Base-by-base conservation (phyloP, 2,329 filamentous ascomycete genomes). In the Penicillium sp. region DNA sequence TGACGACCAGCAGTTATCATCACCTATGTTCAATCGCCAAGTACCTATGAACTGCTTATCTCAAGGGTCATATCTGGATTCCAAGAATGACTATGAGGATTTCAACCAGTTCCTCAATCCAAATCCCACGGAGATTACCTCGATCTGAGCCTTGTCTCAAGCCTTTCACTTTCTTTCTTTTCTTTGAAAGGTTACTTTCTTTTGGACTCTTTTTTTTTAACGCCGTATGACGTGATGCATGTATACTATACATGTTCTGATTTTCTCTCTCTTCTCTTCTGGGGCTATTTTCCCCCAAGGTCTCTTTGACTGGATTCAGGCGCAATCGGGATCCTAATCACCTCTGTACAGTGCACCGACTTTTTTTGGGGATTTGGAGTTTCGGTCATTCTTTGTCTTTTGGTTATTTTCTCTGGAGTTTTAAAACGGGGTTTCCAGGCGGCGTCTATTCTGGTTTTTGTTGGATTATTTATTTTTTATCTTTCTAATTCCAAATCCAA, bases 41-140 rank as follows among this genome's bases (percentile, higher is more conserved):
- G 64, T 74, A 35, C 65, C 72, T 6, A 67, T 75, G 62, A 72
- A 68, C 6, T 75, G 73, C 58, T 62, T 76, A 42, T 58, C 69
- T 9, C 64, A 69, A 31, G 62, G 60, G 13, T 64, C 68, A 38
- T 69, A 67, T 57, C 59, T 73, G 47, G 71, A 73, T 40, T 64
- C 68, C 25, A 71, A 69, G 50, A 67, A 53, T 42, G 73, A 74
- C 50, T 75, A 73, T 52, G 74, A 77, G 21, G 74, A 76, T 50
- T 74, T 77, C 56, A 75, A 72, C 49, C 73, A 75, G 57, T 76
- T 74, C 54, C 61, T 77, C 27, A 76, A 77, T 64, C 68, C 73
- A 1, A 76, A 73, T 57, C 68, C 72, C 15, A 67, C 70, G 38
- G 73, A 75, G 62, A 75, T 76, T 31, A 72, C 72, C 10, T 75